Evolutionary conservation across 441 rosid species (phyloP), one percentile per base, ranked within the genome.

Genomic region (Aquilaria agallochum): DNA sequence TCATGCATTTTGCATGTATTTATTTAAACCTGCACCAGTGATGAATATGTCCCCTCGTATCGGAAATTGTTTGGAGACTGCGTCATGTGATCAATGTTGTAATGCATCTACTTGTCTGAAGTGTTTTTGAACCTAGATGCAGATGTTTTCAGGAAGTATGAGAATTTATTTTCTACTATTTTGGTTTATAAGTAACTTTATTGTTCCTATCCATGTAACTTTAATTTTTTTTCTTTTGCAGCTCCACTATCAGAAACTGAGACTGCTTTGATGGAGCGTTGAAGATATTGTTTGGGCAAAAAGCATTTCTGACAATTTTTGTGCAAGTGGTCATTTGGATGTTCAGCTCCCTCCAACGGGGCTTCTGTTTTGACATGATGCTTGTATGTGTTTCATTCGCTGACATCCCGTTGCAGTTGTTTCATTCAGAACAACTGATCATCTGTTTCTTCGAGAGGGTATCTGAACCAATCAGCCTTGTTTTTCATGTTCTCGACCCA

Each of bases 181-280:
- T 36, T 36, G 5, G 42, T 36, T 36, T 36, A 36, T 36, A 36
- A 36, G 42, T 36, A 36, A 36, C 2, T 8, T 36, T 36, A 8
- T 36, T 8, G 5, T 36, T 8, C 6, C 42, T 4, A 4, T 36
- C 7, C 42, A 36, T 9, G 5, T 8, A 36, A 36, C 42, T 36
- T 36, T 0, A 36, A 0, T 34, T 56, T 71, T 66, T 53, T 63
- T 20, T 20, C 27, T 70, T 66, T 63, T 83, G 88, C 84, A 95
- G 99, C 99, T 77, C 99, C 99, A 31, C 71, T 95, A 31, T 92
- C 98, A 2, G 99, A 95, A 80, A 95, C 91, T 3, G 99, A 95
- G 73, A 76, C 87, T 2, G 98, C 99, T 55, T 74, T 95, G 78
- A 89, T 95, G 97, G 95, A 95, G 50, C 92, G 87, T 54, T 95